phyloP scores from a whole-genome alignment of 2,329 filamentous ascomycete species.

The Davidsoniella eucalypti region DNA sequence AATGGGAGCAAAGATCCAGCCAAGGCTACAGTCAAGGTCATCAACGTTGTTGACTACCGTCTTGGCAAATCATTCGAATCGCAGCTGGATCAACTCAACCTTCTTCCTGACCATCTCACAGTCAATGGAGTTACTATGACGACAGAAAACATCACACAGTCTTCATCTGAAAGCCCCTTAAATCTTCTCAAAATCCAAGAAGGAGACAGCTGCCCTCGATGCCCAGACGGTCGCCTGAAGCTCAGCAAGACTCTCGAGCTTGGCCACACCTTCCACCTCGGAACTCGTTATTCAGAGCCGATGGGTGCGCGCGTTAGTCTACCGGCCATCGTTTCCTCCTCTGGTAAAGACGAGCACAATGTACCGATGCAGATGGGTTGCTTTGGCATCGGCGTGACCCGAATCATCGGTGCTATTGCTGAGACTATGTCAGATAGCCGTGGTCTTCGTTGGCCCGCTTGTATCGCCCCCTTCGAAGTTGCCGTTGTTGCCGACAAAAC shows the following conservation, averaged over 20 bases:
- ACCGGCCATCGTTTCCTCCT: conserved; percentile 14
- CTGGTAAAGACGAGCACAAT: conserved; percentile 9
- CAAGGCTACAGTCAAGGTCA: conserved; percentile 12
- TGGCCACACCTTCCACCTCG: conserved; percentile 88
- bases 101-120: background rate
- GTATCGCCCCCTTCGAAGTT: conserved; percentile 71
- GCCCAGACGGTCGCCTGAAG: conserved; percentile 42
- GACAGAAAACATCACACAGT: background rate
- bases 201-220: conserved; percentile 60
- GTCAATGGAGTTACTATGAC: background rate
- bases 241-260: conserved; percentile 69
- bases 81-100: background rate
- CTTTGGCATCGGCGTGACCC: conserved; percentile 84
- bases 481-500: conserved; percentile 42
- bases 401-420: conserved; percentile 75
- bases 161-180: conserved; percentile 18
- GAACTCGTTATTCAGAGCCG: conserved; percentile 69
- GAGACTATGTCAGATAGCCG: conserved; percentile 53
- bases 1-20: background rate
- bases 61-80: conserved; percentile 3
- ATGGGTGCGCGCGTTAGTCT: conserved; percentile 46
- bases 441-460: conserved; percentile 76
- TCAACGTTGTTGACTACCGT: conserved; percentile 23
- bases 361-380: conserved; percentile 81
- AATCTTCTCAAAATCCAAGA: conserved; percentile 48